Base-by-base conservation (phyloP, 306 rosid genomes). In the Geum urbanum region DNA sequence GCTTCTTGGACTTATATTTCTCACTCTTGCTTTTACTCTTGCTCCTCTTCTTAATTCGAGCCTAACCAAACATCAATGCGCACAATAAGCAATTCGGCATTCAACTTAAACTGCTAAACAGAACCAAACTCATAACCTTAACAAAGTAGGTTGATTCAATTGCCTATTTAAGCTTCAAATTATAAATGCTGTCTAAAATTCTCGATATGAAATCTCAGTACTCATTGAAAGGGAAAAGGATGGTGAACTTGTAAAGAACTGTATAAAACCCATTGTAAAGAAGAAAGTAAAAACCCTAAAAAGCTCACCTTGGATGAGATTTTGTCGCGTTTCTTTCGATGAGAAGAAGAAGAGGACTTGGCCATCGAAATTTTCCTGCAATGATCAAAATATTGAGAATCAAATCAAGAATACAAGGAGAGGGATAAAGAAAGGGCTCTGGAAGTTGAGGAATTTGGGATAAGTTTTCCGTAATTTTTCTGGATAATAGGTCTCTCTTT, bases 321-420 rank as follows among this genome's bases (percentile, higher is more conserved):
- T 84, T 84, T 90, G 63, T 91, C 80, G 66, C 85, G 89, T 61
- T 86, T 86, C 79, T 58, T 88, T 66, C 80, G 86, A 39, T 53
- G 84, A 59, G 96, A 87, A 79, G 85, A 66, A 65, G 97, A 66
- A 65, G 97, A 85, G 45, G 95, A 79, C 81, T 88, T 88, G 70
- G 88, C 95, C 99, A 94, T 94, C 77, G 18, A 76, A 71, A 24
- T 49, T 37, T 22, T 72, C 81, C 96, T 79, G 96, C 84, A 78
- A 85, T 59, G 76, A 82, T 70, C 40, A 80, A 71, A 66, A 45
- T 41, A 64, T 44, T 41, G 72, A 73, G 70, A 63, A 59, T 72
- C 37, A 85, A 60, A 32, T 73, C 16, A 27, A 19, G 58, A 69
- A 9, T 13, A 47, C 66, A 52, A 15, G 8, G 4, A 75, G 39